Evolutionary conservation across 169 alveolate species (phyloP).

Genomic region (Plasmodium gonderi): DNA sequence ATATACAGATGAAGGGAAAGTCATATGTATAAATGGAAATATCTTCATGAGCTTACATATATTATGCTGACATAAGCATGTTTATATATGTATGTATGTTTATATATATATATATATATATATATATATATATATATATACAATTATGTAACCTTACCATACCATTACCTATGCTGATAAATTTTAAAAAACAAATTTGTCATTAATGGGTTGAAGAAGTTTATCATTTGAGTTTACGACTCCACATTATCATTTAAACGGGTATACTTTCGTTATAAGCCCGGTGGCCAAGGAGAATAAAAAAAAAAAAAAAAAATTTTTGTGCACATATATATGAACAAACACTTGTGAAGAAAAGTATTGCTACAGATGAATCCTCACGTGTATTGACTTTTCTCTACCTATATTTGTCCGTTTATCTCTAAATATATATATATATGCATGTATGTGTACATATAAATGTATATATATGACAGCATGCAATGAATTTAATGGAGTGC

Average conservation of each 20-base stretch:
- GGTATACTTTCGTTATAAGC: not conserved
- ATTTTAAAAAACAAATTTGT: not conserved
- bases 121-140: not conserved
- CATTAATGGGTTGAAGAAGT: not conserved
- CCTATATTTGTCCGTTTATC: not conserved
- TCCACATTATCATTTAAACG: not conserved
- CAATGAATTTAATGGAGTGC: not conserved
- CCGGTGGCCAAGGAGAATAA: not conserved
- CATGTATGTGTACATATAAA: not conserved
- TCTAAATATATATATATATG: not conserved
- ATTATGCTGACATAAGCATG: not conserved
- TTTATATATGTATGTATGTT: not conserved
- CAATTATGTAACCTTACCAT: not conserved
- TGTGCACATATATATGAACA: not conserved
- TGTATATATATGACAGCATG: not conserved
- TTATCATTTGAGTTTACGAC: not conserved
- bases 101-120: not conserved
- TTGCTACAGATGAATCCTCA: not conserved
- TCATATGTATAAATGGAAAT: not conserved
- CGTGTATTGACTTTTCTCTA: not conserved
- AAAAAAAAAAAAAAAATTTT: not conserved
- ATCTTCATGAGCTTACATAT: not conserved
- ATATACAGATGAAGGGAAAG: conserved; percentile 22
- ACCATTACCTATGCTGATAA: not conserved
- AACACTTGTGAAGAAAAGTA: not conserved